These are phyloP conservation scores for Neurospora cerealis DNA, from an alignment of 495 filamentous ascomycete genomes.

Conservation along the genomic window DNA sequence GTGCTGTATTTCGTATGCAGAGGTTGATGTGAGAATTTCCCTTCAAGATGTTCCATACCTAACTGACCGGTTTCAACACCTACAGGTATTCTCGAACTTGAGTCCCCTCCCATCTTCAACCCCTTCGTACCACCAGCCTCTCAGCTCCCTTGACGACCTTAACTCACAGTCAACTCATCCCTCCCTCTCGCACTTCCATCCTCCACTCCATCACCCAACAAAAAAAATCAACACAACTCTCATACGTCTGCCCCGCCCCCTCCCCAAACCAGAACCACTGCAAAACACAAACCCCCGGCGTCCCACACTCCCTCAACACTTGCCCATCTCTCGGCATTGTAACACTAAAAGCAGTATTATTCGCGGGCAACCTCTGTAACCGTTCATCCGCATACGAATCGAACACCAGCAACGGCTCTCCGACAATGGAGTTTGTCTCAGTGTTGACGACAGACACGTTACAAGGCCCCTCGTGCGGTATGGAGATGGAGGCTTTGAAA, in stretches of 20 bases:
- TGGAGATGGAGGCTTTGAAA: constrained; percentile 36
- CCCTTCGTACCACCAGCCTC: neutral
- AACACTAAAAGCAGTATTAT: constrained; percentile 54
- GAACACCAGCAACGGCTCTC: constrained; percentile 43
- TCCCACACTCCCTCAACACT: constrained; percentile 31
- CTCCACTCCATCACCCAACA: neutral
- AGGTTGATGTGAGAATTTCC: neutral
- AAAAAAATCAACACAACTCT: constrained; percentile 55
- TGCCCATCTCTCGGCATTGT: constrained; percentile 40
- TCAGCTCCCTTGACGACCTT: neutral
- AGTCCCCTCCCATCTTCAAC: neutral
- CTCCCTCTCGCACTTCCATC: neutral
- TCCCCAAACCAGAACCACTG: constrained; percentile 52
- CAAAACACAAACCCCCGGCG: constrained; percentile 49
- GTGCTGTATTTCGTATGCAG: neutral
- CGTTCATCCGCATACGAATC: constrained; percentile 34
- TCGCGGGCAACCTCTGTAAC: constrained; percentile 31
- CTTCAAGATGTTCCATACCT: neutral
- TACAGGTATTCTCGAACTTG: neutral
- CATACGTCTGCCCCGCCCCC: constrained; percentile 58
- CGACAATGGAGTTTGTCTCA: constrained; percentile 46
- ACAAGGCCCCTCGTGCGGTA: constrained; percentile 55
- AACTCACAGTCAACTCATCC: too few relatives aligned
- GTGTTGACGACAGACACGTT: constrained; percentile 61
- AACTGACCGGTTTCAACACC: neutral